These are phyloP conservation scores for Skeletonema marinoi DNA, from an alignment of 108 stramenopile species.

Conservation along the genomic window DNA sequence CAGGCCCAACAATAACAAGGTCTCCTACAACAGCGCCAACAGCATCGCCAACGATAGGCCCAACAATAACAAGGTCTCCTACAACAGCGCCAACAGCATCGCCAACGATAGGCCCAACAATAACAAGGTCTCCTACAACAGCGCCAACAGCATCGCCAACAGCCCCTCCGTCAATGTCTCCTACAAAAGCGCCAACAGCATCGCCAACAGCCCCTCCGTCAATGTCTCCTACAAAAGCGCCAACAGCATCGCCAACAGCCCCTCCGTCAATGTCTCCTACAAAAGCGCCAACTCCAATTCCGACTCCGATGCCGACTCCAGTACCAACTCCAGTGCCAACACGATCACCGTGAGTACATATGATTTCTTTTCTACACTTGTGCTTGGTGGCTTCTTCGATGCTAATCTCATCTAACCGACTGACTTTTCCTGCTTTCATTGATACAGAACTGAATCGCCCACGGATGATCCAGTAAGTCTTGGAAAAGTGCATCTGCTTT, in stretches of 20 bases:
- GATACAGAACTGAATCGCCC: neutral
- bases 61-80: no score
- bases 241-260: neutral
- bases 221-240: no score
- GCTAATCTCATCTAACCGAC: neutral
- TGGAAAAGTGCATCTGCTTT: neutral
- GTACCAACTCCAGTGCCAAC: neutral
- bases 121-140: no score
- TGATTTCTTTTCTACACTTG: neutral
- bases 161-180: no score
- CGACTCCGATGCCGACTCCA: neutral
- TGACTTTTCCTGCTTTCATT: neutral
- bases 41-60: no score
- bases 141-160: no score
- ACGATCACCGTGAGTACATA: neutral
- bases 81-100: no score
- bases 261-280: no score
- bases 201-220: no score
- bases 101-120: no score
- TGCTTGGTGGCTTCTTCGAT: neutral
- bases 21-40: neutral
- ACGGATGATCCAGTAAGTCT: neutral
- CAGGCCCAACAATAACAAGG: neutral
- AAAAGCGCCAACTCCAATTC: neutral
- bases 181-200: no score